phyloP scores from a whole-genome alignment of 2,329 filamentous ascomycete genomes.

The Penicillium palitans region DNA sequence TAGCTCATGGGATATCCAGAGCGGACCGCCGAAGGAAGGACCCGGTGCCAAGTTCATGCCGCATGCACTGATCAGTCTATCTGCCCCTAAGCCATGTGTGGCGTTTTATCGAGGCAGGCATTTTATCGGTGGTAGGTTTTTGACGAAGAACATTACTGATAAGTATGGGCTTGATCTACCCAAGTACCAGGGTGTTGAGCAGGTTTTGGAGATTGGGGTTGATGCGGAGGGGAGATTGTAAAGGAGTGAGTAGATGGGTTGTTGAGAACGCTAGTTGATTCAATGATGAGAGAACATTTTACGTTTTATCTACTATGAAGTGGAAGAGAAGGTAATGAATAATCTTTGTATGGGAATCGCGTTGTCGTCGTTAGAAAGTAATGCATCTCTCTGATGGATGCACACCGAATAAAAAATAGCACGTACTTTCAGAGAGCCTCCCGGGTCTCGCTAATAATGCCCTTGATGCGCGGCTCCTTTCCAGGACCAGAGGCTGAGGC shows the following conservation, averaged over 20 bases:
- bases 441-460: slow-evolving; percentile 61
- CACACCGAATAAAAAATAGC: slow-evolving; percentile 27
- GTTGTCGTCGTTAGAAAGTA: slow-evolving; percentile 20
- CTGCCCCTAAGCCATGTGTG: slow-evolving; percentile 87
- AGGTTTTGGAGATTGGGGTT: slow-evolving; percentile 73
- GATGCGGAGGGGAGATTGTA: slow-evolving; percentile 40
- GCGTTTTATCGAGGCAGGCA: slow-evolving; percentile 82
- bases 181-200: slow-evolving; percentile 80
- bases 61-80: slow-evolving; percentile 77
- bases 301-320: background rate
- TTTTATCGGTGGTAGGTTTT: slow-evolving; percentile 89
- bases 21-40: slow-evolving; percentile 74
- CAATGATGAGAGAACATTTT: background rate
- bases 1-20: slow-evolving; percentile 90
- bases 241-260: background rate
- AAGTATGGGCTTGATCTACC: slow-evolving; percentile 87
- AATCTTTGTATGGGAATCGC: slow-evolving; percentile 8
- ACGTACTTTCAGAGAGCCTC: slow-evolving; percentile 30
- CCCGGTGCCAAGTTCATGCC: slow-evolving; percentile 81
- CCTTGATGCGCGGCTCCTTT: slow-evolving; percentile 61
- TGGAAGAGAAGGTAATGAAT: background rate
- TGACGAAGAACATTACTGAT: slow-evolving; percentile 72
- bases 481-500: slow-evolving; percentile 52
- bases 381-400: slow-evolving; percentile 14
- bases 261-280: background rate